Conservation (phyloP, 169 alveolate genomes). For the Ichthyophthirius multifiliis region DNA sequence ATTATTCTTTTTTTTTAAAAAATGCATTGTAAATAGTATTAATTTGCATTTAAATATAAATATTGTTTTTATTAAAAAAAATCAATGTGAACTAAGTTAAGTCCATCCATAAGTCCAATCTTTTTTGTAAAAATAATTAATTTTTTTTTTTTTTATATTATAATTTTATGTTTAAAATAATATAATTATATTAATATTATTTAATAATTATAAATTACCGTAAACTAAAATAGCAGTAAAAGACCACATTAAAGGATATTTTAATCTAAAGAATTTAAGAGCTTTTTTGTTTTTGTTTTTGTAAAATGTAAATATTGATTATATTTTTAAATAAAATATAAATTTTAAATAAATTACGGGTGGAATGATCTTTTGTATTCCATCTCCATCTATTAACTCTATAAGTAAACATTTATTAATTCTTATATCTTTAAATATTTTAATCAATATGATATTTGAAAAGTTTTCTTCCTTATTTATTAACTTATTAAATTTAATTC, state of each 20-base stretch:
- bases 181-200: neutral
- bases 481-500: too few relatives aligned
- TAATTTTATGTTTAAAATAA: neutral
- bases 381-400: conserved; percentile 17
- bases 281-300: neutral
- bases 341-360: neutral
- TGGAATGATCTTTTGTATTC: neutral
- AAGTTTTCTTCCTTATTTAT: neutral
- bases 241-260: neutral
- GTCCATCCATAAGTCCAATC: conserved; percentile 5
- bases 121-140: neutral
- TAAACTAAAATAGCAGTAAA: neutral
- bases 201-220: neutral
- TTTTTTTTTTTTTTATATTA: neutral
- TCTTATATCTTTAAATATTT: neutral
- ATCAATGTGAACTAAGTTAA: neutral
- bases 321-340: neutral
- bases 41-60: too few relatives aligned
- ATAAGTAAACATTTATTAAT: neutral
- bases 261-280: conserved; percentile 9
- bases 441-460: neutral
- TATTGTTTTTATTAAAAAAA: too few relatives aligned
- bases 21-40: too few relatives aligned
- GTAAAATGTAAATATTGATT: neutral
- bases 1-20: too few relatives aligned